Conservation (phyloP, 768 basidiomycete species). For the Auricularia sp. region DNA sequence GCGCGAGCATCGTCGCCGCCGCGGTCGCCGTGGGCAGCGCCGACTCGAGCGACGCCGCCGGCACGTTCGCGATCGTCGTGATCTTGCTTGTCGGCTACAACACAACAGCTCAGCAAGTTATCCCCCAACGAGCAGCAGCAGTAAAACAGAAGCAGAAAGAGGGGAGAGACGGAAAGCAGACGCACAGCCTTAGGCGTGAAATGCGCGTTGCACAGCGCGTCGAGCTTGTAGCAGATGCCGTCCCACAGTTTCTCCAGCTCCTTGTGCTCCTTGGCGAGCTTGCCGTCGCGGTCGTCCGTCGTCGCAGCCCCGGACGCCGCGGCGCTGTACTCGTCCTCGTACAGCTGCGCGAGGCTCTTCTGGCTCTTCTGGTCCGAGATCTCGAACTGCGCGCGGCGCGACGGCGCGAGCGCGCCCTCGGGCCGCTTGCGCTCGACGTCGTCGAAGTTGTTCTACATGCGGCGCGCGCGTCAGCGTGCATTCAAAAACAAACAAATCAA, state of each 20-base stretch:
- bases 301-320: slow-evolving; percentile 44
- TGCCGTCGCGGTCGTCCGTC: slow-evolving; percentile 77
- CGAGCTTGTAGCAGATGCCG: slow-evolving; percentile 74
- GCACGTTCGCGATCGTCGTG: slow-evolving; percentile 70
- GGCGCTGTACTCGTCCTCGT: slow-evolving; percentile 83
- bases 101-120: too few species aligned
- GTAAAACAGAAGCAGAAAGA: too few species aligned
- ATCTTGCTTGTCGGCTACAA: slow-evolving; percentile 83
- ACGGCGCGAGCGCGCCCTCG: not conserved
- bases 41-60: slow-evolving; percentile 78
- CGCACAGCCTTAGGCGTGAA: slow-evolving; percentile 88
- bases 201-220: slow-evolving; percentile 90
- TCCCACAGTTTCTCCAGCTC: slow-evolving; percentile 82
- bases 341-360: slow-evolving; percentile 89
- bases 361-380: slow-evolving; percentile 80
- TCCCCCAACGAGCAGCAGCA: too few species aligned
- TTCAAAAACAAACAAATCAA: too few species aligned
- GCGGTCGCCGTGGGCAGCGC: slow-evolving; percentile 80
- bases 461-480: too few species aligned
- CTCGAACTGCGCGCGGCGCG: slow-evolving; percentile 54
- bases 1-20: slow-evolving; percentile 72
- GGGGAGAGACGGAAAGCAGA: too few species aligned
- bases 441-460: slow-evolving; percentile 74
- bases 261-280: slow-evolving; percentile 78
- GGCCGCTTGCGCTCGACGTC: slow-evolving; percentile 82